A percentile compares a stretch with the other conserved stretches of the same genome.
Evolutionary conservation across 2,329 filamentous ascomycete genomes (phyloP).

Genomic region (Fusarium humuli): DNA sequence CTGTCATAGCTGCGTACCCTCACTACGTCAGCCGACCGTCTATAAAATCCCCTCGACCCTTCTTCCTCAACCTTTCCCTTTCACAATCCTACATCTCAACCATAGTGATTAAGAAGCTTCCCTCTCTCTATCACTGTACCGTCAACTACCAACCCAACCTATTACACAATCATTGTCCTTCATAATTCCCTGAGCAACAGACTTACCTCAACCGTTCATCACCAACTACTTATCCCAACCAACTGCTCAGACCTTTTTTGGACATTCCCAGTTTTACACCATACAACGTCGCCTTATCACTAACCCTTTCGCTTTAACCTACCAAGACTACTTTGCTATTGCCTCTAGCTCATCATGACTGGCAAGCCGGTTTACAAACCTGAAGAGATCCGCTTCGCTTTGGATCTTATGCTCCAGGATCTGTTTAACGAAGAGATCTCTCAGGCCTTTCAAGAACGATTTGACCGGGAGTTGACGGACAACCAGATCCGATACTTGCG

Average conservation of each 20-base stretch:
- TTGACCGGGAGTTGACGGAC: conserved; percentile 47
- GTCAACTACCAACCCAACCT: background rate
- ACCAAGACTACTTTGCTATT: conserved; percentile 1
- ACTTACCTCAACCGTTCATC: background rate
- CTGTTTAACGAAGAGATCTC: conserved; percentile 45
- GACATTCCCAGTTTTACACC: conserved; percentile 12
- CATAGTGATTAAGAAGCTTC: conserved; percentile 18
- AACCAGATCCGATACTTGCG: conserved; percentile 56
- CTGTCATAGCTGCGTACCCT: background rate
- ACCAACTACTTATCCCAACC: background rate
- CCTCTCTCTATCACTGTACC: background rate
- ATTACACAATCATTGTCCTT: background rate
- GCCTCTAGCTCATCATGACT: conserved; percentile 13
- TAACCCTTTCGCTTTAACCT: background rate
- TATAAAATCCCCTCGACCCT: background rate
- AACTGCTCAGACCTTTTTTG: conserved; percentile 13
- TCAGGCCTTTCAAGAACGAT: conserved; percentile 45
- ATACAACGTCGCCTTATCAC: background rate
- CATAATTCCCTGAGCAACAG: background rate
- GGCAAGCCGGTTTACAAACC: conserved; percentile 51
- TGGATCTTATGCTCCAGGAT: conserved; percentile 46
- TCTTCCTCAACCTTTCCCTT: background rate
- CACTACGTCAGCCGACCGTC: background rate
- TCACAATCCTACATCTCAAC: background rate
- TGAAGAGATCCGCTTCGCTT: conserved; percentile 52